Evolutionary conservation across 2,329 filamentous ascomycete species (phyloP).

Genomic region (Allantophomopsis cytisporea): DNA sequence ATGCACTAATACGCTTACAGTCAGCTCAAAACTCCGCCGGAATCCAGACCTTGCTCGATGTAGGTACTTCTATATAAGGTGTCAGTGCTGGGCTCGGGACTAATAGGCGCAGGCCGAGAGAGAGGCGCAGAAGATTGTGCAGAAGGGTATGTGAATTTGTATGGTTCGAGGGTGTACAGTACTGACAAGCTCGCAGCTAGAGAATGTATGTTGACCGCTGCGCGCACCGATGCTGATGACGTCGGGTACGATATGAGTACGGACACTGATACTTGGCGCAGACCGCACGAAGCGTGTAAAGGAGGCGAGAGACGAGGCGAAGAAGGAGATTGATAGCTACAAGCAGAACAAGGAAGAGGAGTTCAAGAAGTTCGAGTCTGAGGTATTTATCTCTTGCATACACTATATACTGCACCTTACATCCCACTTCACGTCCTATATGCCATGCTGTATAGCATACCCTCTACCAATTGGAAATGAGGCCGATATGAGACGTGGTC

Average conservation of each 20-base stretch:
- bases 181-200: constrained; percentile 43
- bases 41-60: constrained; percentile 97
- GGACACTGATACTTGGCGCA: constrained; percentile 18
- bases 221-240: neutral
- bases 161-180: constrained; percentile 1
- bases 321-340: constrained; percentile 96
- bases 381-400: constrained; percentile 22
- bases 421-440: neutral
- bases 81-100: too few relatives aligned
- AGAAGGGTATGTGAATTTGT: constrained; percentile 55
- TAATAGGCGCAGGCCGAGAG: constrained; percentile 62
- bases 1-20: constrained; percentile 30
- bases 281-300: constrained; percentile 95
- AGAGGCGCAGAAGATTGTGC: constrained; percentile 97
- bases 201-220: constrained; percentile 49
- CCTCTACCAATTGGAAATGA: neutral
- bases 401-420: constrained; percentile 1
- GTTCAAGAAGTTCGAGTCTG: constrained; percentile 86
- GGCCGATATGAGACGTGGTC: constrained; percentile 1
- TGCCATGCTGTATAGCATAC: neutral
- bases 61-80: constrained; percentile 31
- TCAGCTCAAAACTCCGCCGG: constrained; percentile 97
- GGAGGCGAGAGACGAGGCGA: constrained; percentile 90
- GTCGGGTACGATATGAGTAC: constrained; percentile 13
- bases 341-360: constrained; percentile 80